phyloP scores from a whole-genome alignment of 805 yeast genomes.

The Sugiyamaella smithiae region DNA sequence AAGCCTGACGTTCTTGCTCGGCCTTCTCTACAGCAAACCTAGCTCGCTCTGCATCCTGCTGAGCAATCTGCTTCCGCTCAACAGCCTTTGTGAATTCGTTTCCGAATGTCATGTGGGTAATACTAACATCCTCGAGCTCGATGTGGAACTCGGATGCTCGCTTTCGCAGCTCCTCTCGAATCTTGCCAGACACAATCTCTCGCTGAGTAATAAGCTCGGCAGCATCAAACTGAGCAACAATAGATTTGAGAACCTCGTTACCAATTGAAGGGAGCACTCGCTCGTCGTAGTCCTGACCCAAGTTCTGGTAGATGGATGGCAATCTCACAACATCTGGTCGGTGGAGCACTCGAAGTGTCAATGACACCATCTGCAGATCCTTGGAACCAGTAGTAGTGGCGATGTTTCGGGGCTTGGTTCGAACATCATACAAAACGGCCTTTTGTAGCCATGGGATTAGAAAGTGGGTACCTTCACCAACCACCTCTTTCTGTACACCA shows the following conservation, averaged over 20 bases:
- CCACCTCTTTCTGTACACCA: conserved; percentile 84
- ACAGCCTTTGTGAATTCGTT: conserved; percentile 96
- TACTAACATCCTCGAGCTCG: conserved; percentile 92
- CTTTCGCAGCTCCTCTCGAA: conserved; percentile 76
- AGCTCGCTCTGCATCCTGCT: conserved; percentile 98
- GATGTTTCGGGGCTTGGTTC: conserved; percentile 91
- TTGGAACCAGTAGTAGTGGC: conserved; percentile 95
- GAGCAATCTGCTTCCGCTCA: conserved; percentile 98
- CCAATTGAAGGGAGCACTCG: conserved; percentile 90
- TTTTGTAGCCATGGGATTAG: conserved; percentile 93
- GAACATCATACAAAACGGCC: conserved; percentile 85
- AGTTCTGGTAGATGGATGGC: conserved; percentile 83
- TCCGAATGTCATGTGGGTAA: conserved; percentile 97
- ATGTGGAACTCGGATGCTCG: conserved; percentile 89
- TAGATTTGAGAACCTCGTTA: conserved; percentile 83
- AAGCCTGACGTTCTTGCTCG: conserved; percentile 94
- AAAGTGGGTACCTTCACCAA: conserved; percentile 97
- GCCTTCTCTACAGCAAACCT: conserved; percentile 91
- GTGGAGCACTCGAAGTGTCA: conserved; percentile 89
- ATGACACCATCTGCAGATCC: conserved; percentile 91
- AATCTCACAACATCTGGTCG: conserved; percentile 84
- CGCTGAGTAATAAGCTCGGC: conserved; percentile 97
- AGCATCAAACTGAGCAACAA: conserved; percentile 92
- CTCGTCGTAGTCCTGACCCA: conserved; percentile 94
- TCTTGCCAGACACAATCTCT: conserved; percentile 87